Conservation (phyloP, 768 basidiomycete genomes). For the Termitomyces sp. region DNA sequence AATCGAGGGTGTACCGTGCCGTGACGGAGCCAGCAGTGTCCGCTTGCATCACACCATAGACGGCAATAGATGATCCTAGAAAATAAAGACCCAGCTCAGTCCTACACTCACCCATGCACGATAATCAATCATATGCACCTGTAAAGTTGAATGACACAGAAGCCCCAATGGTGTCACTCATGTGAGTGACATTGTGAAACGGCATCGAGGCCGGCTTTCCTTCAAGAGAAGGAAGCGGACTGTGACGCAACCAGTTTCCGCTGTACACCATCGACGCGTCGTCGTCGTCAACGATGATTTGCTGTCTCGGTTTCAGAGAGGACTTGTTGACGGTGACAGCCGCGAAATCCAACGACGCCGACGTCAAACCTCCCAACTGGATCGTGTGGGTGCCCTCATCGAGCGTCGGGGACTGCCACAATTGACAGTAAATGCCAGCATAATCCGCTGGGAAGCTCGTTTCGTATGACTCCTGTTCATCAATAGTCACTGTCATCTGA, state of each 20-base stretch:
- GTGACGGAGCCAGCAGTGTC: neutral
- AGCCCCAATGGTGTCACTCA: neutral
- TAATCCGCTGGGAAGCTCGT: neutral
- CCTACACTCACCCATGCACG: neutral
- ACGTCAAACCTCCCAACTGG: neutral
- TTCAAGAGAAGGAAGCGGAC: too few species aligned
- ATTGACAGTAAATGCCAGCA: constrained; percentile 3
- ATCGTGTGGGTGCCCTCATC: neutral
- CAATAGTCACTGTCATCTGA: constrained; percentile 1
- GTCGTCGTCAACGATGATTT: constrained; percentile 3
- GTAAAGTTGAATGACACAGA: neutral
- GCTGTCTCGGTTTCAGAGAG: neutral
- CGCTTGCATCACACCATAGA: neutral
- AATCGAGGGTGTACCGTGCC: neutral
- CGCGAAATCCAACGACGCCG: neutral
- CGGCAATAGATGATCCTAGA: neutral
- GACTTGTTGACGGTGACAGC: neutral
- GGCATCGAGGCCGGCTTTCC: neutral
- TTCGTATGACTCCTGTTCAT: neutral
- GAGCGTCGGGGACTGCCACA: constrained; percentile 2
- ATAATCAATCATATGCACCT: neutral
- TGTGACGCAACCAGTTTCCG: neutral
- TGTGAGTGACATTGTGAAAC: constrained; percentile 3
- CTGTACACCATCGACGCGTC: neutral
- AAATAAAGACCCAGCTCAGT: neutral